These are phyloP conservation scores for Fraxinus angustifolia DNA, from an alignment of 305 asterid genomes.

Conservation along the genomic window DNA sequence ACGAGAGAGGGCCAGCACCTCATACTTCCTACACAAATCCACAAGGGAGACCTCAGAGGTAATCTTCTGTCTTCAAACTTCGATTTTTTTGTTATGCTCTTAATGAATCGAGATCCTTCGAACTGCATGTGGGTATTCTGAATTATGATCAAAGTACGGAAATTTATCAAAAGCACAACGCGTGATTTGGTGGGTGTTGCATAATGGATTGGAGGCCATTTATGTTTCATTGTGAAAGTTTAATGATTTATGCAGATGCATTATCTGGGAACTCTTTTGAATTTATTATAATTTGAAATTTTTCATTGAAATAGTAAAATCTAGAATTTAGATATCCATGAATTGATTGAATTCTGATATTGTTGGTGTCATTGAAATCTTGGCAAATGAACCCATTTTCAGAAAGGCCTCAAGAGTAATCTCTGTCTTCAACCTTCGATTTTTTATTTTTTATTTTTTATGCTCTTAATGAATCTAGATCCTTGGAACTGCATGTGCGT, in stretches of 20 bases:
- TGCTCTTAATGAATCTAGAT: conserved; percentile 25
- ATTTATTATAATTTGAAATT: neutral
- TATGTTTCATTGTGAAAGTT: conserved; percentile 16
- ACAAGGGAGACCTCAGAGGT: conserved; percentile 27
- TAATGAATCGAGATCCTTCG: conserved; percentile 23
- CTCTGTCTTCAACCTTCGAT: neutral
- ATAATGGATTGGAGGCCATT: neutral
- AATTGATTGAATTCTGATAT: neutral
- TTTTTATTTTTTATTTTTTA: neutral
- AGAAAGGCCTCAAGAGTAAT: conserved; percentile 26
- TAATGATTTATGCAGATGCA: neutral
- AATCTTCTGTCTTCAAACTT: conserved; percentile 1
- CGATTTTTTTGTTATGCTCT: neutral
- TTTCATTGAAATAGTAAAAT: neutral
- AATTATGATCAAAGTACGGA: conserved; percentile 11
- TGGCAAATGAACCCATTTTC: conserved; percentile 12
- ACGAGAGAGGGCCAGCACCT: conserved; percentile 47
- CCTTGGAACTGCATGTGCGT: conserved; percentile 15
- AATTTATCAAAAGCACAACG: neutral
- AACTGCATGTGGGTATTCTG: conserved; percentile 19
- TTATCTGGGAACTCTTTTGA: conserved; percentile 16
- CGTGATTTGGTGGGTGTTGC: neutral
- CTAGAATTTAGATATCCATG: neutral
- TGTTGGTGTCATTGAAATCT: neutral
- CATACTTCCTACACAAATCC: neutral